These are phyloP conservation scores for Lasiosphaeris hirsuta DNA, from an alignment of 495 filamentous ascomycete species.

Conservation along the genomic window DNA sequence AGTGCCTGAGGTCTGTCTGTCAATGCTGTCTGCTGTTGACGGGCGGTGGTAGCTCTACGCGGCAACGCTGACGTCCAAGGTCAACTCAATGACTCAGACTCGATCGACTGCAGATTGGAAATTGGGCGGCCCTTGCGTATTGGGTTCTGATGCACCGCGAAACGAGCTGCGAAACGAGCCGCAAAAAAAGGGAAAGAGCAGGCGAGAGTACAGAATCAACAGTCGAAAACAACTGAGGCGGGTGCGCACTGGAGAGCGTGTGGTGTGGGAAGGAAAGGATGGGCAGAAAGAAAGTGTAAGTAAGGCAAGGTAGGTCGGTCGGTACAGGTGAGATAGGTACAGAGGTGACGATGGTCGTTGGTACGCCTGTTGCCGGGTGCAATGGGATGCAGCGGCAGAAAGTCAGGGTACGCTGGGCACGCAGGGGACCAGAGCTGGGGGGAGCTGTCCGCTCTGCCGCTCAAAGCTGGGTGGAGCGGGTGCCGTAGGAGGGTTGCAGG, in stretches of 20 bases:
- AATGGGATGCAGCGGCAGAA: constrained; percentile 18
- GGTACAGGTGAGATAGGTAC: neutral
- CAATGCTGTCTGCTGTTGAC: neutral
- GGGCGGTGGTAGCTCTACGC: constrained; percentile 21
- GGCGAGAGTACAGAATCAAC: neutral
- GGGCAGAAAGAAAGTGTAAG: constrained; percentile 18
- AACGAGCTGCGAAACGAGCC: neutral
- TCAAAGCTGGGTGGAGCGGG: constrained; percentile 5
- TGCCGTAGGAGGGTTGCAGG: neutral
- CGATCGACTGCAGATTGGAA: constrained; percentile 20
- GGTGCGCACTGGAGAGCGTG: neutral
- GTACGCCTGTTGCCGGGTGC: constrained; percentile 7
- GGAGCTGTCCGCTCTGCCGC: constrained; percentile 3
- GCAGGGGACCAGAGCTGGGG: constrained; percentile 18
- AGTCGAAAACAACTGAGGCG: neutral
- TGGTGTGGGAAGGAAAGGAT: neutral
- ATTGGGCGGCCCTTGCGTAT: constrained; percentile 7
- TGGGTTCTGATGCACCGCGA: constrained; percentile 7
- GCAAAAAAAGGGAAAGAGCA: neutral
- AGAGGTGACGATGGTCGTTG: constrained; percentile 17
- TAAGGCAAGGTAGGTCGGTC: constrained; percentile 9
- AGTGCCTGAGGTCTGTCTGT: constrained; percentile 1
- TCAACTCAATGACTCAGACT: constrained; percentile 41
- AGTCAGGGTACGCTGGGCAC: neutral
- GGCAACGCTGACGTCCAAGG: constrained; percentile 35